Evolutionary conservation across 2,329 filamentous ascomycete genomes (phyloP).

Genomic region (Ramularia collo-cygni): DNA sequence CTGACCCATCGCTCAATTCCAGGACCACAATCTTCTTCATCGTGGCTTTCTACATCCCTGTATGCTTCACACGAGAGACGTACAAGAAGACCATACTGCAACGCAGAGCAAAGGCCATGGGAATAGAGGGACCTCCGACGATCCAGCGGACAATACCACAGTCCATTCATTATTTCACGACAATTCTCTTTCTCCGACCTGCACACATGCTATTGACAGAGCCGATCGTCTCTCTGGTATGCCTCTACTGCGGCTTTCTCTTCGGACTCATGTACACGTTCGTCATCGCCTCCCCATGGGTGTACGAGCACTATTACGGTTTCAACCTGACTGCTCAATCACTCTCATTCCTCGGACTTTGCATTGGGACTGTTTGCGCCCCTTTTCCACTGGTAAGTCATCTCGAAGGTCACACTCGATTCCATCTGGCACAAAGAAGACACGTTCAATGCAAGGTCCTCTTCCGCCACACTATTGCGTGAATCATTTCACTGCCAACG

Average conservation of each 20-base stretch:
- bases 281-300: conserved; percentile 32
- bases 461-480: conserved; percentile 4
- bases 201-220: conserved; percentile 34
- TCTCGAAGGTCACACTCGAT: no score
- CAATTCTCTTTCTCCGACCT: conserved; percentile 20
- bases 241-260: conserved; percentile 34
- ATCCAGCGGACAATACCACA: conserved; percentile 8
- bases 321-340: conserved; percentile 26
- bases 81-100: conserved; percentile 30
- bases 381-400: conserved; percentile 11
- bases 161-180: conserved; percentile 18
- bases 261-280: conserved; percentile 38
- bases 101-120: conserved; percentile 22
- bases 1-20: no score
- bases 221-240: conserved; percentile 35
- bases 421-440: no score
- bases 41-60: conserved; percentile 24
- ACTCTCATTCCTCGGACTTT: conserved; percentile 26
- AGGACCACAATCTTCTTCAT: conserved; percentile 25
- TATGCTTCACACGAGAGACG: conserved; percentile 24
- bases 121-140: conserved; percentile 17
- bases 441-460: not conserved
- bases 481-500: no score
- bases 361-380: conserved; percentile 17
- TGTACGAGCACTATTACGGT: conserved; percentile 24